Evolutionary conservation across 305 asterid genomes (phyloP).

Genomic region (Fraxinus latifolia): DNA sequence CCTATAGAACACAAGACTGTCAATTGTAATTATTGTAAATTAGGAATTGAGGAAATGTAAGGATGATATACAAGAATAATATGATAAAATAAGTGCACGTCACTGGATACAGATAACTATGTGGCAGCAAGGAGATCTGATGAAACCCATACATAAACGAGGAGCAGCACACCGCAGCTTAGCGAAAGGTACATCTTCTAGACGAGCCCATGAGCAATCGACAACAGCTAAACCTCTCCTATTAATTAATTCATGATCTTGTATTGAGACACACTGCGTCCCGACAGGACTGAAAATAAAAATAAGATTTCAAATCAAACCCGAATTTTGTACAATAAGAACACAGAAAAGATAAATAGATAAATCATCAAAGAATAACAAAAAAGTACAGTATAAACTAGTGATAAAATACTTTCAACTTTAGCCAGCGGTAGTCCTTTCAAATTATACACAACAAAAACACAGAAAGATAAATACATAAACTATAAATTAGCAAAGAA

Average conservation of each 20-base stretch:
- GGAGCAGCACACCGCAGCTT: constrained; percentile 90
- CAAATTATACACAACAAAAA: no score
- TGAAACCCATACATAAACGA: constrained; percentile 70
- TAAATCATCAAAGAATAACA: background rate
- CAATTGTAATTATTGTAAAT: background rate
- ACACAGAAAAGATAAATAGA: background rate
- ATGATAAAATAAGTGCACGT: background rate
- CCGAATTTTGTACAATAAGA: background rate
- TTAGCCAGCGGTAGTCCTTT: background rate
- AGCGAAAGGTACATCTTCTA: constrained; percentile 85
- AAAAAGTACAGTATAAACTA: background rate
- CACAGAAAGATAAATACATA: background rate
- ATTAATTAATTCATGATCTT: constrained; percentile 66
- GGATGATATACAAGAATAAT: background rate
- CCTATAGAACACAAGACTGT: background rate
- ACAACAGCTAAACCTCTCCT: constrained; percentile 87
- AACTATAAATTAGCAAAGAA: background rate
- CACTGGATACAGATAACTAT: background rate
- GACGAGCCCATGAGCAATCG: constrained; percentile 96
- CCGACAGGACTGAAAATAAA: constrained; percentile 69
- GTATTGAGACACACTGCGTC: constrained; percentile 80
- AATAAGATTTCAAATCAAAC: constrained; percentile 10
- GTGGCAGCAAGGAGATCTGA: constrained; percentile 11
- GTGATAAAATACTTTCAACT: background rate
- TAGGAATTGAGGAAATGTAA: background rate